phyloP scores from a whole-genome alignment of 1,284 basidiomycete species.

The Rhodotorula sp. region DNA sequence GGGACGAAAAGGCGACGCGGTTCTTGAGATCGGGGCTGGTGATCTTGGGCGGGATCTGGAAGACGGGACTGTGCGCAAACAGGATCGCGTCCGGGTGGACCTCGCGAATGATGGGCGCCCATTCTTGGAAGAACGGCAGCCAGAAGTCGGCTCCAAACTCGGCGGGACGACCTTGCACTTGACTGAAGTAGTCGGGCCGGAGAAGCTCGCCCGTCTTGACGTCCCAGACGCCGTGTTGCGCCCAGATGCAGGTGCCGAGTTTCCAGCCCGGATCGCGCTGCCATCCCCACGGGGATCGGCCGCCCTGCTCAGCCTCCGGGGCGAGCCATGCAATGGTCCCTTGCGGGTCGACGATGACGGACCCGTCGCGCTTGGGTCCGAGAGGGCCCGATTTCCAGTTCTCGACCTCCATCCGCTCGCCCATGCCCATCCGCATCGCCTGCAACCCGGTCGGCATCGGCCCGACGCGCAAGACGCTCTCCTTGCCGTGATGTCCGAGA shows the following conservation, averaged over 20 bases:
- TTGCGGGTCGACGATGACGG: conserved; percentile 75
- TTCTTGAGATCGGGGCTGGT: conserved; percentile 29
- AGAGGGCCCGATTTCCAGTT: conserved; percentile 76
- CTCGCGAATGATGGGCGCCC: conserved; percentile 63
- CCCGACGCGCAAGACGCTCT: conserved; percentile 61
- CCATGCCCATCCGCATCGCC: conserved; percentile 83
- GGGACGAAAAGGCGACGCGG: conserved; percentile 75
- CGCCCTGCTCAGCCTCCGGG: conserved; percentile 42
- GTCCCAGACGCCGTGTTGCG: conserved; percentile 91
- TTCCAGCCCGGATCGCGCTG: conserved; percentile 71
- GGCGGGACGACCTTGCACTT: conserved; percentile 46
- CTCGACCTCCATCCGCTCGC: conserved; percentile 77
- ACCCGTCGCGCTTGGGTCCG: conserved; percentile 73
- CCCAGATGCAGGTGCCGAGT: conserved; percentile 84
- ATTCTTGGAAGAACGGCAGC: conserved; percentile 71
- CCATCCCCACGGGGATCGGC: conserved; percentile 68
- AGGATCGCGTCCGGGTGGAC: conserved; percentile 81
- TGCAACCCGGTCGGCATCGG: conserved; percentile 82
- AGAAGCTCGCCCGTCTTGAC: conserved; percentile 64
- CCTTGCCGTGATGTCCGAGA: conserved; percentile 47
- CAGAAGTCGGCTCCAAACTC: conserved; percentile 81
- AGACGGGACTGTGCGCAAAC: conserved; percentile 91
- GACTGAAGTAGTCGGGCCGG: conserved; percentile 74
- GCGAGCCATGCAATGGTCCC: conserved; percentile 48
- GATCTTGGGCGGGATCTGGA: conserved; percentile 57